Conservation (phyloP, 116 monocot genomes). For the Iris pallida region DNA sequence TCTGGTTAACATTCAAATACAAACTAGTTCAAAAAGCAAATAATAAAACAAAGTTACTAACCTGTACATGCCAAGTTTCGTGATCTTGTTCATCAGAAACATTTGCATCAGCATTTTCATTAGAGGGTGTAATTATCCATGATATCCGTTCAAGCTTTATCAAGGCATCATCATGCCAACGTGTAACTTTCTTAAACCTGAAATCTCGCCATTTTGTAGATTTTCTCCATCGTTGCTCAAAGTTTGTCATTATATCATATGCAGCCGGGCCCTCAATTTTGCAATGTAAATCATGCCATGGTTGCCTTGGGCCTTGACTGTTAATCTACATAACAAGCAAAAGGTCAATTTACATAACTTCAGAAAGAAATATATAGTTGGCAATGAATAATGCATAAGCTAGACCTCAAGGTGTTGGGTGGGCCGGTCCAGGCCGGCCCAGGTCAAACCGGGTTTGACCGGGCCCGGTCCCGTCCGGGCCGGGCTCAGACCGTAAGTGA, state of each 20-base stretch:
- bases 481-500: too few relatives aligned
- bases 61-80: constrained; percentile 90
- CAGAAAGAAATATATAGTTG: too few relatives aligned
- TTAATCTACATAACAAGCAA: too few relatives aligned
- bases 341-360: too few relatives aligned
- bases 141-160: constrained; percentile 54
- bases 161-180: constrained; percentile 61
- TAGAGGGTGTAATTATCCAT: constrained; percentile 30
- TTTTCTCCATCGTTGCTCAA: constrained; percentile 81
- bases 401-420: too few relatives aligned
- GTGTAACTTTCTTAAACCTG: constrained; percentile 50
- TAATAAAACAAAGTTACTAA: constrained; percentile 7
- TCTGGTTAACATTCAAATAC: background rate
- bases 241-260: constrained; percentile 75
- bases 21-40: background rate
- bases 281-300: constrained; percentile 92
- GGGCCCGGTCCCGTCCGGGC: too few relatives aligned
- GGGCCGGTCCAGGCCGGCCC: too few relatives aligned
- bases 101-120: background rate
- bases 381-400: too few relatives aligned
- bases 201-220: constrained; percentile 45
- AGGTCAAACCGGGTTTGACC: too few relatives aligned
- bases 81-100: constrained; percentile 54
- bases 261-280: constrained; percentile 83
- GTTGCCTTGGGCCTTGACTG: constrained; percentile 63